Base-by-base conservation (phyloP, 2,329 filamentous ascomycete species). In the Aspergillus spinulosporus region DNA sequence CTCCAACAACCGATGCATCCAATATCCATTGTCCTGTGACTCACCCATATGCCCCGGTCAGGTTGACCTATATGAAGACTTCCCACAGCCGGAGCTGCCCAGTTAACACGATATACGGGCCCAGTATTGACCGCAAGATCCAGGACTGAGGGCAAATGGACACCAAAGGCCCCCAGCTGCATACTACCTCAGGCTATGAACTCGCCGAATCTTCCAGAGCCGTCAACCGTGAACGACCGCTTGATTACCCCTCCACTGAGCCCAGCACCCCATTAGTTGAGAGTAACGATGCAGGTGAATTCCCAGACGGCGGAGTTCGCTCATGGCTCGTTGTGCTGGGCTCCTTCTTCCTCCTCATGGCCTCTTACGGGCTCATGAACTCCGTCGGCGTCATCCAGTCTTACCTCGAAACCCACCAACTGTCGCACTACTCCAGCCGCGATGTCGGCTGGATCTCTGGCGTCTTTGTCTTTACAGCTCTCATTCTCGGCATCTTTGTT, bases 361-460 rank as follows among this genome's bases (percentile, higher is more conserved):
- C 69, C n/a, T 73, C 69, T 0, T 76, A 75, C 56, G 79, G 80
- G 0, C 74, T 82, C 47, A 81, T 81, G 78, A 77, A 79, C 47
- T 75, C 76, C 0, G 73, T 81, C 2, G 80, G 80, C 6, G 77
- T 79, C 2, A 61, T 82, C 3, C 80, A 82, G 60, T 73, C 74
- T 15, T 79, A 81, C 48, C 72, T 80, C 8, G 70, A 74, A 12
- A 65, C 68, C 1, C 71, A 82, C 48, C 79, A 82, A 57, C 71
- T 82, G 1, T 64, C 70, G 0, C 57, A 60, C 11, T 80, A 79
- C 59, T 72, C 75, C 0, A 68, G 74, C 5, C 72, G 76, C 14
- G 72, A 79, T 8, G 70, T 82, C 1, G 80, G 79, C 12, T 82
- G 80, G 80, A 81, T 82, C 29, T 74, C 75, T 0, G 76, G 78